Percentiles rank a stretch among this genome's conserved stretches.
Conservation (phyloP, 2,329 filamentous ascomycete species). For the Tothia fuscella region DNA sequence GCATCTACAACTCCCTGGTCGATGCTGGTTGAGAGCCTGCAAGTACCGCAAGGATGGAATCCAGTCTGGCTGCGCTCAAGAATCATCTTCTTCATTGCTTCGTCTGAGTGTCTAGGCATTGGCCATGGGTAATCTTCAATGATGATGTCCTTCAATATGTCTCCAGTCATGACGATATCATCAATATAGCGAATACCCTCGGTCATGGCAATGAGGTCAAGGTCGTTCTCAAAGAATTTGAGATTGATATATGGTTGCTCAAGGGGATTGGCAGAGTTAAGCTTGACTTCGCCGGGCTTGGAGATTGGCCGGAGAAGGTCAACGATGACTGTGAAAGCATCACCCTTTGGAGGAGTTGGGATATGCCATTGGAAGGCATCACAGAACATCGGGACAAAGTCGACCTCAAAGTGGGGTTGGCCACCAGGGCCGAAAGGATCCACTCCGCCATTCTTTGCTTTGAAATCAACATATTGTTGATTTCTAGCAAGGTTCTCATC, state of each 20-base stretch:
- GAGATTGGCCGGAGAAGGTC: slow-evolving; percentile 39
- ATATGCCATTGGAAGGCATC: slow-evolving; percentile 40
- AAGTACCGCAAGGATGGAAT: slow-evolving; percentile 35
- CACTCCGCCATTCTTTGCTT: slow-evolving; percentile 28
- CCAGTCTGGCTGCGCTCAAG: slow-evolving; percentile 45
- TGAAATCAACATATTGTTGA: slow-evolving; percentile 34
- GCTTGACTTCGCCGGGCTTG: slow-evolving; percentile 28
- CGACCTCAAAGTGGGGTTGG: slow-evolving; percentile 24
- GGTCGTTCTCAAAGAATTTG: slow-evolving; percentile 35
- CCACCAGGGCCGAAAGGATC: slow-evolving; percentile 19
- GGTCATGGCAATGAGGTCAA: slow-evolving; percentile 45
- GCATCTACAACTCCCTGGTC: slow-evolving; percentile 29
- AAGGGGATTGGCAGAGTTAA: slow-evolving; percentile 28
- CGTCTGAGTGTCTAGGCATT: slow-evolving; percentile 45
- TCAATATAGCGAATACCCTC: slow-evolving; percentile 45
- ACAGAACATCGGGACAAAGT: slow-evolving; percentile 49
- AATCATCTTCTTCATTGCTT: slow-evolving; percentile 44
- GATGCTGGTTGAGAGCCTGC: slow-evolving; percentile 40
- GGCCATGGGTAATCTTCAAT: slow-evolving; percentile 46
- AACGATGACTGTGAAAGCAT: slow-evolving; percentile 46
- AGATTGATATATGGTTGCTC: slow-evolving; percentile 31
- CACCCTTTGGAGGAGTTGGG: slow-evolving; percentile 31
- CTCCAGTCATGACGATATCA: slow-evolving; percentile 46
- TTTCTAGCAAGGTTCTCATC: slow-evolving; percentile 41
- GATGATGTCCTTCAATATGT: slow-evolving; percentile 44